Evolutionary conservation across 352 stramenopile genomes (phyloP).

Genomic region (Globisporangium acanthophoron): DNA sequence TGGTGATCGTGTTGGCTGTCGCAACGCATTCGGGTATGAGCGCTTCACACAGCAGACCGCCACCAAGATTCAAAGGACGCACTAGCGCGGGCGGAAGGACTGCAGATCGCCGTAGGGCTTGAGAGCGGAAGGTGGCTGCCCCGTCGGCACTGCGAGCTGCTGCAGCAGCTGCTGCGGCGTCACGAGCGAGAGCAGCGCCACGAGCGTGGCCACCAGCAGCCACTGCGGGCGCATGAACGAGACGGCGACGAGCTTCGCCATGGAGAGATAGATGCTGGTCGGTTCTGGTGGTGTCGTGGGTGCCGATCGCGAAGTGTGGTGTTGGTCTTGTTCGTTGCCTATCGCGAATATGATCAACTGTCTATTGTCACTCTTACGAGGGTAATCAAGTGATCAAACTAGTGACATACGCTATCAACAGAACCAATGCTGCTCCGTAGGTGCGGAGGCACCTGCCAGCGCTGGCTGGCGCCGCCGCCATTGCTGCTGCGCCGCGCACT

Average conservation of each 20-base stretch:
- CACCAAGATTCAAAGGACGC: slow-evolving; percentile 1
- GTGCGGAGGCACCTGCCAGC: background rate
- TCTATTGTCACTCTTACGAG: background rate
- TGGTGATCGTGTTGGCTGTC: slow-evolving; percentile 30
- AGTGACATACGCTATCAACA: background rate
- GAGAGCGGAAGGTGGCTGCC: slow-evolving; percentile 17
- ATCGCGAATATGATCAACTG: background rate
- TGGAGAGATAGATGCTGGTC: background rate
- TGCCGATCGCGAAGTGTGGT: background rate
- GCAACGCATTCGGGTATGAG: background rate
- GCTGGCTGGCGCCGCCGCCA: background rate
- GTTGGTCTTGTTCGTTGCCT: too few relatives aligned
- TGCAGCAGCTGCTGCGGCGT: slow-evolving; percentile 19
- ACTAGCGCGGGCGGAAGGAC: slow-evolving; percentile 46
- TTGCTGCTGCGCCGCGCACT: background rate
- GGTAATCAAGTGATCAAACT: background rate
- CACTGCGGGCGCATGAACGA: slow-evolving; percentile 27
- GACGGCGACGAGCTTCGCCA: slow-evolving; percentile 6
- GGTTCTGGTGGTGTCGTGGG: background rate
- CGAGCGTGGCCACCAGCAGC: slow-evolving; percentile 19
- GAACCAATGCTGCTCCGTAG: background rate
- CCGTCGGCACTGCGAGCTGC: background rate
- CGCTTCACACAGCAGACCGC: background rate
- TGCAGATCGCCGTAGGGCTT: slow-evolving; percentile 37
- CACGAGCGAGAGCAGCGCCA: slow-evolving; percentile 23